Percentiles rank a stretch among this genome's conserved stretches.
These are phyloP conservation scores for Crithidia sp. DNA, from an alignment of 208 protist genomes.

Conservation along the genomic window DNA sequence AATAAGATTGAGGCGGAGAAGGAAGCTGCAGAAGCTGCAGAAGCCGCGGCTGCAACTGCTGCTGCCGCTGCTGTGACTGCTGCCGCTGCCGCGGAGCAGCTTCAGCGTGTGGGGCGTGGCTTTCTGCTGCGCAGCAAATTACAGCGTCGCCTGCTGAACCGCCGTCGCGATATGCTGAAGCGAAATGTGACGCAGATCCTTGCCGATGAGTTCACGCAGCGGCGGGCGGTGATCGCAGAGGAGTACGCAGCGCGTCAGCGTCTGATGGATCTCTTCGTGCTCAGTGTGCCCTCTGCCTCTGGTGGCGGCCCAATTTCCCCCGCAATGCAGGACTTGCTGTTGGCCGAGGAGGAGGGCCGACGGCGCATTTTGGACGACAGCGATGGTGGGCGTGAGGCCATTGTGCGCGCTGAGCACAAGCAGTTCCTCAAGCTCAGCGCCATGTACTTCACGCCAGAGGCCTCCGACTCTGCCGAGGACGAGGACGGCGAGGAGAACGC, in stretches of 20 bases:
- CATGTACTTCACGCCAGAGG: not conserved
- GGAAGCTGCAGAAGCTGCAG: too few relatives aligned
- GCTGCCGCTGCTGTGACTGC: not conserved
- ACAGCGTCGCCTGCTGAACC: conserved; percentile 27
- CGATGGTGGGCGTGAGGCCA: conserved; percentile 7
- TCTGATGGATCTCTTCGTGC: conserved; percentile 2
- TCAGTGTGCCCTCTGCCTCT: too few relatives aligned
- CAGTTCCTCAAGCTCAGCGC: conserved; percentile 23
- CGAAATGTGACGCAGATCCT: conserved; percentile 24
- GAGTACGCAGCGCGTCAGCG: conserved; percentile 19
- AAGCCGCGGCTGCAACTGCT: not conserved
- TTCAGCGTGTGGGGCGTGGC: conserved; percentile 35
- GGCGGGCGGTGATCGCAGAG: conserved; percentile 20
- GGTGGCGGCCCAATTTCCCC: not conserved
- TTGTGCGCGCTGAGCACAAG: conserved; percentile 37
- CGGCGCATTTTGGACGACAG: conserved; percentile 24
- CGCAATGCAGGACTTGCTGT: conserved; percentile 13
- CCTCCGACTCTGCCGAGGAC: conserved; percentile 11
- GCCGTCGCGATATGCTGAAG: conserved; percentile 30
- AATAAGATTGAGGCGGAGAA: too few relatives aligned
- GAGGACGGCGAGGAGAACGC: not conserved
- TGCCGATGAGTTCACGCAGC: conserved; percentile 28
- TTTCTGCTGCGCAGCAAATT: conserved; percentile 19
- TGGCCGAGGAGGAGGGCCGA: conserved; percentile 14
- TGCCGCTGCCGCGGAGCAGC: not conserved